These are phyloP conservation scores for Boletus vermiculosoides DNA, from an alignment of 768 basidiomycete genomes.

Conservation along the genomic window DNA sequence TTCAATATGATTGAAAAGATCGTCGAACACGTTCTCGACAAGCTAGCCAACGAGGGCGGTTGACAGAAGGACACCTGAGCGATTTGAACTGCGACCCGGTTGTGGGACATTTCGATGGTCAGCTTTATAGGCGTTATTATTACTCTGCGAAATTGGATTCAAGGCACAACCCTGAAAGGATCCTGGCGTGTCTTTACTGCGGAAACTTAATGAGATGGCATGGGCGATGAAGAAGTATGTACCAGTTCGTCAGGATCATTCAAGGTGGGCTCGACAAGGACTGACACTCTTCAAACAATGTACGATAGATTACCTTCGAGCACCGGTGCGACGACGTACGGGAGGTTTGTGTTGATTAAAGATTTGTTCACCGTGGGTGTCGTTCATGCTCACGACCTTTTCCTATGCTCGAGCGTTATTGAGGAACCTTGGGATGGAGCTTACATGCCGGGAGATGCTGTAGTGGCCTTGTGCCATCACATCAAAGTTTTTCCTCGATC, in stretches of 20 bases:
- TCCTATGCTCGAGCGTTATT: neutral
- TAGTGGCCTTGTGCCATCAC: neutral
- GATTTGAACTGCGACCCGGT: too few species aligned
- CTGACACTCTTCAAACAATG: neutral
- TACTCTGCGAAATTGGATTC: neutral
- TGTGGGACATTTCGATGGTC: too few species aligned
- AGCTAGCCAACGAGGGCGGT: neutral
- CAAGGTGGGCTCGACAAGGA: neutral
- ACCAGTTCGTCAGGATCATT: neutral
- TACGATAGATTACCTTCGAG: neutral
- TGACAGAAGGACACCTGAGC: neutral
- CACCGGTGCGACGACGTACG: neutral
- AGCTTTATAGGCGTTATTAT: too few species aligned
- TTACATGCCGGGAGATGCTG: neutral
- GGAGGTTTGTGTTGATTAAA: neutral
- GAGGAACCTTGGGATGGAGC: neutral
- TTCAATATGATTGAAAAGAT: neutral
- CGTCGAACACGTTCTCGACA: neutral
- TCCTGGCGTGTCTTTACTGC: neutral
- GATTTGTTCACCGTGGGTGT: too few species aligned
- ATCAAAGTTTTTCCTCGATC: neutral
- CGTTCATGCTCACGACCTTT: neutral
- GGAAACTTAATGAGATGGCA: too few species aligned
- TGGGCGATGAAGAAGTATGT: neutral
- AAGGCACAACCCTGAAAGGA: neutral